Evolutionary conservation across 2,329 filamentous ascomycete species (phyloP).

Genomic region (Arthrobotrys megalospora): DNA sequence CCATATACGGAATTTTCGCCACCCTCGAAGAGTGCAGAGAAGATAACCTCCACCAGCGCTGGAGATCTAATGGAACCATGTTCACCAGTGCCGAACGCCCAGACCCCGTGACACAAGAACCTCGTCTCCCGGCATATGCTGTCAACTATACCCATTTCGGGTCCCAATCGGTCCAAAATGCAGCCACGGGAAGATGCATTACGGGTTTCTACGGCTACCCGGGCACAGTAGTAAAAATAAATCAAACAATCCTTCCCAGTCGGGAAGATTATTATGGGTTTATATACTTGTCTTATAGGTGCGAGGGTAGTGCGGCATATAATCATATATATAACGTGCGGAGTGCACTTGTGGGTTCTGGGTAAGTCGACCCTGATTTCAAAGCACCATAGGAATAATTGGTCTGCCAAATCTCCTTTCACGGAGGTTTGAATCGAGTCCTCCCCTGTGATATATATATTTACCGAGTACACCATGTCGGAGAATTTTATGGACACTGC

Average conservation of each 20-base stretch:
- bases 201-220: background rate
- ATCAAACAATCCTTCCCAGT: too few species aligned
- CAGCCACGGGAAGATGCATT: background rate
- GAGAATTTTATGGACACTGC: too few species aligned
- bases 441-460: too few species aligned
- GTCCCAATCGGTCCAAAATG: background rate
- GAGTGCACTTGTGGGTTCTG: background rate
- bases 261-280: background rate
- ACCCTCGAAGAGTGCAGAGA: background rate
- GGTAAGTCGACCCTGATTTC: background rate
- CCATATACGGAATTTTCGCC: background rate
- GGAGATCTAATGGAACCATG: background rate
- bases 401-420: too few species aligned
- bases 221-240: background rate
- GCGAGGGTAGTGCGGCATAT: too few species aligned
- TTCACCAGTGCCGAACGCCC: background rate
- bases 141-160: background rate
- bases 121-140: background rate
- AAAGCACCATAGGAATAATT: too few species aligned
- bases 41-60: background rate
- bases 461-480: too few species aligned
- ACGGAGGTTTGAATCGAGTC: too few species aligned
- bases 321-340: background rate
- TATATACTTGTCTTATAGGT: background rate
- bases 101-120: background rate